Evolutionary conservation across 345 rosid genomes (phyloP), one percentile per base, ranked within the genome.

Genomic region (Diplotaxis tenuifolia): DNA sequence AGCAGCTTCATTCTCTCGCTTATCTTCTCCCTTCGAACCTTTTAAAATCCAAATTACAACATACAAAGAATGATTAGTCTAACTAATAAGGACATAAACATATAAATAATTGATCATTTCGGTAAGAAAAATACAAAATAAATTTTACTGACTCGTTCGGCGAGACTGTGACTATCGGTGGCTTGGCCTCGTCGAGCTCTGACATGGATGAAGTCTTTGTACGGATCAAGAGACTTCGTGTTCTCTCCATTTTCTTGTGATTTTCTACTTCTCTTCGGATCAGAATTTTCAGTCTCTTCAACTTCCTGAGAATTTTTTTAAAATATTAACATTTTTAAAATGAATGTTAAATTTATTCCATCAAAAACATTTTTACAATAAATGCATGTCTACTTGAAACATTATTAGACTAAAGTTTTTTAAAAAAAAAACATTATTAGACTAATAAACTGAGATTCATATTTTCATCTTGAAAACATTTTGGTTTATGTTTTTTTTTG

Each of bases 1-100:
- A 94, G 97, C 76, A 94, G 83, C 78, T 88, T 94, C 99, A 94
- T 94, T 68, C 99, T 72, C 79, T 94, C 99, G 61, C 99, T 86
- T 62, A 94, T 94, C 81, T 94, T 94, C 84, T 94, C 99, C 62
- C 99, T 68, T 61, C 99, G 85, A 63, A 92, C 97, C 98, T 75
- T 12, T 91, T 21, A 31, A 3, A 36, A 56, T 9, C 31, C 1
- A 34, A 5, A 36, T 19, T 10, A 31, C 6, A 57, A 25, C 28
- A 25, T 25, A 5, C 23, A 12, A 2, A 23, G 15, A 27, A 62
- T 22, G 58, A 16, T 47, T 22, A 67, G 6, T 58, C 21, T 6
- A 23, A 19, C 19, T 59, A 49, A 34, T 59, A 0, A 59, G 14
- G 4, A 28, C 23, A 14, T 55, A 19, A 14, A 31, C 10, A 21